phyloP scores from a whole-genome alignment of 208 protist genomes.

The Trypanosoma avium region DNA sequence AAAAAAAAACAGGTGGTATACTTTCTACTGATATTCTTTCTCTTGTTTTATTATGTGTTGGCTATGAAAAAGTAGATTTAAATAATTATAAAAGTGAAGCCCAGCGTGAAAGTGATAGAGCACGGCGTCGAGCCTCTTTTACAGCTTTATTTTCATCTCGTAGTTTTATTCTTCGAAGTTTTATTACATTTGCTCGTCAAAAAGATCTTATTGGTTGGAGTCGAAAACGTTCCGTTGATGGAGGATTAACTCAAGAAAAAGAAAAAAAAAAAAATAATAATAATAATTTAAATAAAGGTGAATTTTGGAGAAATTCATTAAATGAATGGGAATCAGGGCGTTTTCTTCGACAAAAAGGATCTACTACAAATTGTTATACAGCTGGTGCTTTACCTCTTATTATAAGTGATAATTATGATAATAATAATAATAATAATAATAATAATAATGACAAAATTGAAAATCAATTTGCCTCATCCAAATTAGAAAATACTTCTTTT shows the following conservation, averaged over 20 bases:
- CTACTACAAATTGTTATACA: background rate
- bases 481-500: conserved; percentile 13
- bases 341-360: background rate
- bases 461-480: no score
- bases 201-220: conserved; percentile 29
- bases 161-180: conserved; percentile 62
- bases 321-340: conserved; percentile 4
- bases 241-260: background rate
- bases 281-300: background rate
- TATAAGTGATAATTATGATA: conserved; percentile 9
- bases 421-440: background rate
- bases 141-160: conserved; percentile 51
- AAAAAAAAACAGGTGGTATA: conserved; percentile 14
- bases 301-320: conserved; percentile 1
- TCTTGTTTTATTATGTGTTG: conserved; percentile 70
- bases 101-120: conserved; percentile 2
- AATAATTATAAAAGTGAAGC: background rate
- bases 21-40: conserved; percentile 82
- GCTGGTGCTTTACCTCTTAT: conserved; percentile 9
- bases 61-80: conserved; percentile 35
- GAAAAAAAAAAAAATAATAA: no score
- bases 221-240: conserved; percentile 15
- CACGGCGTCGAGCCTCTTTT: conserved; percentile 32
- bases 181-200: conserved; percentile 49
- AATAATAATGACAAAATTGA: no score